Evolutionary conservation across 176 grass and related monocot species (phyloP).

Genomic region (Lolium perenne): DNA sequence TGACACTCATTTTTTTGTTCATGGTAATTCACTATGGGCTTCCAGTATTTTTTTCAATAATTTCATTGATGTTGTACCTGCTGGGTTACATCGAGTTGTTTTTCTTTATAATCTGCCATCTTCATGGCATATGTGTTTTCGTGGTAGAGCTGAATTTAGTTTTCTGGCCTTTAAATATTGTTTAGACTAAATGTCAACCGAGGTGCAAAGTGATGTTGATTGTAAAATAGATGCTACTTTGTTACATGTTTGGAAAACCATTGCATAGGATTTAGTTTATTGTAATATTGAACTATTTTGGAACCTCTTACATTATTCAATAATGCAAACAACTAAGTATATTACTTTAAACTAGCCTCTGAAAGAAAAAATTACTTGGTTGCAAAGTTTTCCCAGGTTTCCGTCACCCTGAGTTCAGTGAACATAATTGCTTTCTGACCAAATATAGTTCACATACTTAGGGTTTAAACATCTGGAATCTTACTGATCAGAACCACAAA

Average conservation of each 20-base stretch:
- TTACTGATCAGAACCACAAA: conserved; percentile 1
- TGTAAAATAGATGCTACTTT: conserved; percentile 7
- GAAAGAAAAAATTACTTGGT: conserved; percentile 2
- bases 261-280: conserved; percentile 2
- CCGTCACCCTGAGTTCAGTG: neutral
- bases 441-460: conserved; percentile 1
- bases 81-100: conserved; percentile 10
- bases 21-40: conserved; percentile 60
- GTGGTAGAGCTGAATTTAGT: conserved; percentile 5
- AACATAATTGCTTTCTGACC: neutral
- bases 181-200: neutral
- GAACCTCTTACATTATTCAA: neutral
- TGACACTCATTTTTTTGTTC: conserved; percentile 74
- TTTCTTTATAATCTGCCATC: conserved; percentile 1
- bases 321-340: neutral
- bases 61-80: conserved; percentile 18
- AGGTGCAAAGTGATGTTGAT: neutral
- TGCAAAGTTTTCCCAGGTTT: neutral
- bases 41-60: neutral
- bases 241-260: conserved; percentile 5
- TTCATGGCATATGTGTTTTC: conserved; percentile 24
- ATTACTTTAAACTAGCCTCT: conserved; percentile 13
- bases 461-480: conserved; percentile 26
- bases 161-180: conserved; percentile 26
- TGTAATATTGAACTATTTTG: neutral